phyloP scores from a whole-genome alignment of 78 protist genomes.

The Chrysochromulina tobinii region DNA sequence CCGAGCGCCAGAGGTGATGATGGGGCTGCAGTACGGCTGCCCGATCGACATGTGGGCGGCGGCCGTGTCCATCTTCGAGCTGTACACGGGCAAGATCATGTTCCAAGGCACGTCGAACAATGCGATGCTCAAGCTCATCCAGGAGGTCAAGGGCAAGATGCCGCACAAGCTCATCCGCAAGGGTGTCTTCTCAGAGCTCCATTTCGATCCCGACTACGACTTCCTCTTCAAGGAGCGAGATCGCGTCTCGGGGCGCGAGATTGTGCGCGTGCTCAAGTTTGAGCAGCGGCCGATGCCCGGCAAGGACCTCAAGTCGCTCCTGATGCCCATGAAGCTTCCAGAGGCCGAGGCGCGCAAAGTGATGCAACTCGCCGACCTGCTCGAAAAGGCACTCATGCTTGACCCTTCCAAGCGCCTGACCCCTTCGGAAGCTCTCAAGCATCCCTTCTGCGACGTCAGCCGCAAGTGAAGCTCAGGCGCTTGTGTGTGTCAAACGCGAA shows the following conservation, averaged over 20 bases:
- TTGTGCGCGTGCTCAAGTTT: conserved; percentile 61
- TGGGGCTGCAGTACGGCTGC: conserved; percentile 72
- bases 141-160: conserved; percentile 52
- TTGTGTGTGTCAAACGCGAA: no score
- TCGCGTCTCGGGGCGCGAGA: conserved; percentile 6
- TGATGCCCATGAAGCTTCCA: not conserved
- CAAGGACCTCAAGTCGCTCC: not conserved
- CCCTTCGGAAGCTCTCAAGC: conserved; percentile 34
- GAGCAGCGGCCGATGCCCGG: not conserved
- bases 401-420: conserved; percentile 33
- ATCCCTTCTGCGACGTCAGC: conserved; percentile 28
- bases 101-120: conserved; percentile 88
- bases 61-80: conserved; percentile 85
- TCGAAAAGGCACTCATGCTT: conserved; percentile 7
- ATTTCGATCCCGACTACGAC: conserved; percentile 63
- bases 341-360: not conserved
- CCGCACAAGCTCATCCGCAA: conserved; percentile 16
- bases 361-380: not conserved
- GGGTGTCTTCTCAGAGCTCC: conserved; percentile 24
- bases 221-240: conserved; percentile 68
- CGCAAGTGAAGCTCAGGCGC: not conserved
- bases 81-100: conserved; percentile 80
- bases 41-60: conserved; percentile 68
- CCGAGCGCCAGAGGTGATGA: conserved; percentile 90
- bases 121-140: conserved; percentile 76